These are phyloP conservation scores for Nakataea oryzae DNA, from an alignment of 2,329 filamentous ascomycete genomes.

Conservation along the genomic window DNA sequence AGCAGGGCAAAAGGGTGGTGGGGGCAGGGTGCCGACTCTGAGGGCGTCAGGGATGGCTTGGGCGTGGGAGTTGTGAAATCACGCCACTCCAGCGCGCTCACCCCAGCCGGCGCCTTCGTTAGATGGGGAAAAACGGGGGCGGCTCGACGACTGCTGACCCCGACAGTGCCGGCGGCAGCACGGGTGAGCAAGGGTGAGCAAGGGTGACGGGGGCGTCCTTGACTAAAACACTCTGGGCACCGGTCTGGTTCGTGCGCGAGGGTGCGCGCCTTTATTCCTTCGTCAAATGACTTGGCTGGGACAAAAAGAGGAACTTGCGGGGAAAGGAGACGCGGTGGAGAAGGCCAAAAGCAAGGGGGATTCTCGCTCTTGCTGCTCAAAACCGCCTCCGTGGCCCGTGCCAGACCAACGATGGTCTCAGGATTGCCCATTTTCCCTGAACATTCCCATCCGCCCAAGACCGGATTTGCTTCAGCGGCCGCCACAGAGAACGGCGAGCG, in stretches of 20 bases:
- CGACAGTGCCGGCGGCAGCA: background rate
- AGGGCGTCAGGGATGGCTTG: background rate
- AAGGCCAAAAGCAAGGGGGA: background rate
- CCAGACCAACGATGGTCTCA: background rate
- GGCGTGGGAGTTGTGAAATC: background rate
- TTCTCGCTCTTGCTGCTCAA: background rate
- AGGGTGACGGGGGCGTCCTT: background rate
- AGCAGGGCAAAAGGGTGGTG: background rate
- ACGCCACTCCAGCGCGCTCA: background rate
- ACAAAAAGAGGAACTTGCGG: background rate
- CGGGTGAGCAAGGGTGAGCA: background rate
- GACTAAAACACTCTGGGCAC: background rate
- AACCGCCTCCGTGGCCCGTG: background rate
- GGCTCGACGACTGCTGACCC: background rate
- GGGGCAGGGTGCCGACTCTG: background rate
- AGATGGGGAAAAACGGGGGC: background rate
- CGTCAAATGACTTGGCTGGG: background rate
- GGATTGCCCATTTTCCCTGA: background rate
- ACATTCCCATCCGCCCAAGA: background rate
- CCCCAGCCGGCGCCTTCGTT: no score
- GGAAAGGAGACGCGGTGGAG: background rate
- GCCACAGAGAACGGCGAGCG: no score
- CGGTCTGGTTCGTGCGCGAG: background rate
- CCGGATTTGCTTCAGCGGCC: background rate
- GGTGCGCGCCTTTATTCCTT: background rate